Conservation (phyloP, 2,329 filamentous ascomycete species). For the Phyllosticta citribraziliensis region DNA sequence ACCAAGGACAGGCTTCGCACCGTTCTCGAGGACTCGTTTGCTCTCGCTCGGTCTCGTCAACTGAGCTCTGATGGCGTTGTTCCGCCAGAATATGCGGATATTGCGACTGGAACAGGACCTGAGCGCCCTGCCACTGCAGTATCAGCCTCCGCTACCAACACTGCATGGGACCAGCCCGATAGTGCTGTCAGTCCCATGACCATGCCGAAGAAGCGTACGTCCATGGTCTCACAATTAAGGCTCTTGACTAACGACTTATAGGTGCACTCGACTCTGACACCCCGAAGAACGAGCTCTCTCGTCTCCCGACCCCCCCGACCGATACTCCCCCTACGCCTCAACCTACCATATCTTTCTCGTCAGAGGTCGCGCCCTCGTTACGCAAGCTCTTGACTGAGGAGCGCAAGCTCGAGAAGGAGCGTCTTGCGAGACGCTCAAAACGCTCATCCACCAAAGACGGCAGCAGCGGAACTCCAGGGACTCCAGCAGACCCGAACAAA, state of each 20-base stretch:
- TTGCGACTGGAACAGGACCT: constrained; percentile 48
- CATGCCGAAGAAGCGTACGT: constrained; percentile 52
- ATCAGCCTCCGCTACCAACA: constrained; percentile 28
- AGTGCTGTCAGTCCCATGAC: constrained; percentile 45
- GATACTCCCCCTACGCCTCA: constrained; percentile 39
- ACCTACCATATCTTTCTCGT: constrained; percentile 43
- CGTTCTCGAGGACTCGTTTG: constrained; percentile 66
- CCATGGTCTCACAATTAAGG: constrained; percentile 9
- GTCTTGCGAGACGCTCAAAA: constrained; percentile 34
- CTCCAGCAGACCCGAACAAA: constrained; percentile 16
- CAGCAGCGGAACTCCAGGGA: constrained; percentile 18
- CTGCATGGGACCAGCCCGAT: constrained; percentile 34
- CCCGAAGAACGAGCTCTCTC: constrained; percentile 20
- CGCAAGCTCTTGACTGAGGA: constrained; percentile 42
- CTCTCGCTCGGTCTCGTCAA: constrained; percentile 61
- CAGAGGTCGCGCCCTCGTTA: constrained; percentile 55
- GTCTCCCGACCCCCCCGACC: constrained; percentile 38
- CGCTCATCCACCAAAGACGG: constrained; percentile 20
- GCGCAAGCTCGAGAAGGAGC: constrained; percentile 27
- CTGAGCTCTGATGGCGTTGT: constrained; percentile 70
- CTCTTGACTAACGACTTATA: constrained; percentile 28
- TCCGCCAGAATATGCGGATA: constrained; percentile 63
- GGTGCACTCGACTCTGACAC: constrained; percentile 15
- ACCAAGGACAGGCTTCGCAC: constrained; percentile 69
- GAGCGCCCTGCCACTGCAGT: constrained; percentile 25